Conservation (phyloP, 495 filamentous ascomycete species). For the Penicillium silybi region DNA sequence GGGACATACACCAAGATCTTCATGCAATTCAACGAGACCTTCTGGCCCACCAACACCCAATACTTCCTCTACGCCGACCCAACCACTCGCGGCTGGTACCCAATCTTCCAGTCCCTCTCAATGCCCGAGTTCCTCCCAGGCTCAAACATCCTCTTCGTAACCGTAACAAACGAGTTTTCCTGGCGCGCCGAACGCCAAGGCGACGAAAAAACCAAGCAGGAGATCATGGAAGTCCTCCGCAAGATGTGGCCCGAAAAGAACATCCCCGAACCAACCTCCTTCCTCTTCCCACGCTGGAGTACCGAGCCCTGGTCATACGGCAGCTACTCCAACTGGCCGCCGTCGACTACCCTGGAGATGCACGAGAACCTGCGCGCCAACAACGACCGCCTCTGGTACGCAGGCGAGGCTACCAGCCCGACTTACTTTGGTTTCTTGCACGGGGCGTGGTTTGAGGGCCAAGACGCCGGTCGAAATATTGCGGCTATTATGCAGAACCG, state of each 20-base stretch:
- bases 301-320: conserved; percentile 63
- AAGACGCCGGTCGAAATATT: conserved; percentile 48
- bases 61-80: conserved; percentile 70
- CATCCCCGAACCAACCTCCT: conserved; percentile 64
- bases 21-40: conserved; percentile 66
- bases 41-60: conserved; percentile 65
- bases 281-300: conserved; percentile 71
- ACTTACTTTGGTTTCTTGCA: conserved; percentile 74
- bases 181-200: conserved; percentile 61
- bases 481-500: conserved; percentile 30
- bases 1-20: conserved; percentile 80
- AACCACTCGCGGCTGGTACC: conserved; percentile 61
- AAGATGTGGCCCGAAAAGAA: conserved; percentile 60
- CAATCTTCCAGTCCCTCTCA: conserved; percentile 66
- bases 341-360: conserved; percentile 59
- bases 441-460: conserved; percentile 61
- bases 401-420: conserved; percentile 66
- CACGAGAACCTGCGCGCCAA: conserved; percentile 73
- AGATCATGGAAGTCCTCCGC: conserved; percentile 59
- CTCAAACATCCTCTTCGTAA: conserved; percentile 67
- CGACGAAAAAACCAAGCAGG: conserved; percentile 54
- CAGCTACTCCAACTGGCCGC: conserved; percentile 74
- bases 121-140: conserved; percentile 56
- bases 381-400: conserved; percentile 61
- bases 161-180: conserved; percentile 56